phyloP scores from a whole-genome alignment of 2,329 filamentous ascomycete genomes.

The Paecilomyces sp. region DNA sequence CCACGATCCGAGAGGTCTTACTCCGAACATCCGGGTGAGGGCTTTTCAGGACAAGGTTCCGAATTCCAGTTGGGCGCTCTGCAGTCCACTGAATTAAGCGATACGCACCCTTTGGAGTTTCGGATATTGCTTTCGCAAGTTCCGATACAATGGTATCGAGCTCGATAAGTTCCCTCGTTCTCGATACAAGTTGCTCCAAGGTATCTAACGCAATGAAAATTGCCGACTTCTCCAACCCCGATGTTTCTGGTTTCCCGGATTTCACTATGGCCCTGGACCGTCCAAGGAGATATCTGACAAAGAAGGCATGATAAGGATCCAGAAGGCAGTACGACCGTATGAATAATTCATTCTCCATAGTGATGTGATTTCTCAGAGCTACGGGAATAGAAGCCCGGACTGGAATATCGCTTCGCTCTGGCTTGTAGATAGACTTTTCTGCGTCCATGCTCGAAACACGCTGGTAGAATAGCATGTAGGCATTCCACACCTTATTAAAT shows the following conservation, averaged over 20 bases:
- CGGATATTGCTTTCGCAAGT: constrained; percentile 44
- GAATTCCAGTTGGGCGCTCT: constrained; percentile 50
- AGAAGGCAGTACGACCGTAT: constrained; percentile 73
- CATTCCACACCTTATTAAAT: constrained; percentile 68
- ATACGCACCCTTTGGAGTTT: constrained; percentile 50
- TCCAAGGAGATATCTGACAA: constrained; percentile 57
- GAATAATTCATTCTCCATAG: constrained; percentile 63
- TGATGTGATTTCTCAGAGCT: constrained; percentile 50
- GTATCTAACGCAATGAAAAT: constrained; percentile 48
- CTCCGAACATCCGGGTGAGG: constrained; percentile 50
- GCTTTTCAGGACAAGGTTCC: constrained; percentile 58
- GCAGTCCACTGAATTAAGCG: constrained; percentile 57
- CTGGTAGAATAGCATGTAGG: constrained; percentile 98
- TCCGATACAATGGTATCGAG: constrained; percentile 51
- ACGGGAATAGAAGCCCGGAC: constrained; percentile 41
- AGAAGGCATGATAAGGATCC: constrained; percentile 62
- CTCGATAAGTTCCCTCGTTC: constrained; percentile 61
- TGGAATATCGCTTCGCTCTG: constrained; percentile 41
- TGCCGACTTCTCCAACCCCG: constrained; percentile 37
- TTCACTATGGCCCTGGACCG: constrained; percentile 47
- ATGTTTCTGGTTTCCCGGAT: constrained; percentile 43
- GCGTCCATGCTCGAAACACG: constrained; percentile 59
- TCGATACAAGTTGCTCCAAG: constrained; percentile 67
- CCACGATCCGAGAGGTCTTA: constrained; percentile 46
- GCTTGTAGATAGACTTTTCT: constrained; percentile 44